phyloP scores from a whole-genome alignment of 2,329 filamentous ascomycete genomes.

The Pseudogymnoascus sp. region DNA sequence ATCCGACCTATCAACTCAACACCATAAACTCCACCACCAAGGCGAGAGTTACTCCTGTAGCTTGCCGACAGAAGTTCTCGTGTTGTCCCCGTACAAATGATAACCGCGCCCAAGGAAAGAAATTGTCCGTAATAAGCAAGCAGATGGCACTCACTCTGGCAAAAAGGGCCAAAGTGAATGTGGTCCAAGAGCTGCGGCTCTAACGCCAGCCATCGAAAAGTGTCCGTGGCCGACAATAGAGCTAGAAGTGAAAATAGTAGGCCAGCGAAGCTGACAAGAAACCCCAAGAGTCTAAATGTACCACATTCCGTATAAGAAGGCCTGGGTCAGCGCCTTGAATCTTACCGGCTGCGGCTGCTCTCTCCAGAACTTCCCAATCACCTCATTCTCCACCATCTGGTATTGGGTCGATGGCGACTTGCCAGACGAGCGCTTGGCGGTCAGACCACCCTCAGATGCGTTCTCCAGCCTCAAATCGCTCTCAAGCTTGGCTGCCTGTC shows the following conservation, averaged over 20 bases:
- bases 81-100: neutral
- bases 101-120: constrained; percentile 5
- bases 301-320: constrained; percentile 27
- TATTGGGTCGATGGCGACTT: constrained; percentile 24
- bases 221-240: neutral
- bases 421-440: constrained; percentile 15
- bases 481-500: constrained; percentile 15
- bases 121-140: constrained; percentile 7
- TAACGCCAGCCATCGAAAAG: neutral
- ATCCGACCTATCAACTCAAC: neutral
- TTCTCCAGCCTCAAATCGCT: constrained; percentile 10
- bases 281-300: constrained; percentile 22
- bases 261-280: neutral
- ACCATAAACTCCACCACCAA: constrained; percentile 1
- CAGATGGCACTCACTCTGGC: neutral
- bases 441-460: constrained; percentile 19
- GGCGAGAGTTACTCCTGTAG: neutral
- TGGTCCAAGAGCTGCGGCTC: neutral
- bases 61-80: neutral
- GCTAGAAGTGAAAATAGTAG: neutral
- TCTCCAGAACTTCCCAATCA: constrained; percentile 1
- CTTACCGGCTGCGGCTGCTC: constrained; percentile 3
- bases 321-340: constrained; percentile 7
- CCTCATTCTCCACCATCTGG: constrained; percentile 12
- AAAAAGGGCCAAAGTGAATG: neutral